Percentiles rank a stretch among this genome's conserved stretches.
Evolutionary conservation across 805 yeast species (phyloP).

Genomic region (Scheffersomyces lignosus): DNA sequence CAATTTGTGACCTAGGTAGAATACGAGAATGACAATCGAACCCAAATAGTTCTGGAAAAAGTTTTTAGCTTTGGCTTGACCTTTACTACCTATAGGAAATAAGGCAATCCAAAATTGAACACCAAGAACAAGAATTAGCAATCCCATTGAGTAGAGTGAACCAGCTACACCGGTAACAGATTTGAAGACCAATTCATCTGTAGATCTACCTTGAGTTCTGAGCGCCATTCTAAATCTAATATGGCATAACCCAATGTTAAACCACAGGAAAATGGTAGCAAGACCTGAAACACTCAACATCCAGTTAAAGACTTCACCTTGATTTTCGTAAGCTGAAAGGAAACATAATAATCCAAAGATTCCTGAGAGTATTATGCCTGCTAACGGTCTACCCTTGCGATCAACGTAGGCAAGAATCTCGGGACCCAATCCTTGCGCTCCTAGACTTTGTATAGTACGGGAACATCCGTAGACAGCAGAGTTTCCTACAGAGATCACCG

Average conservation of each 20-base stretch:
- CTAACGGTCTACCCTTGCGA: constrained; percentile 17
- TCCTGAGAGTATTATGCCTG: constrained; percentile 11
- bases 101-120: constrained; percentile 29
- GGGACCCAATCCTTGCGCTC: constrained; percentile 17
- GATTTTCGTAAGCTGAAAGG: constrained; percentile 13
- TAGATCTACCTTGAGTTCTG: constrained; percentile 21
- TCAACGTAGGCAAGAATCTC: constrained; percentile 13
- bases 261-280: constrained; percentile 38
- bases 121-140: constrained; percentile 20
- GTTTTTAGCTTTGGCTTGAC: constrained; percentile 16
- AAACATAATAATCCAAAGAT: constrained; percentile 16
- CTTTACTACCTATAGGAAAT: constrained; percentile 18
- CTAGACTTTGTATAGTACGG: constrained; percentile 16
- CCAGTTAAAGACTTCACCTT: constrained; percentile 24
- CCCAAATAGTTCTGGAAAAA: constrained; percentile 29
- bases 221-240: constrained; percentile 33
- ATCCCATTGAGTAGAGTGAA: constrained; percentile 23
- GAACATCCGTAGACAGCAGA: constrained; percentile 29
- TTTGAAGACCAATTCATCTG: constrained; percentile 20
- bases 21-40: constrained; percentile 20
- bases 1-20: constrained; percentile 24
- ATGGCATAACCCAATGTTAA: constrained; percentile 32
- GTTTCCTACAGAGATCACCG: constrained; percentile 31
- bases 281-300: constrained; percentile 35
- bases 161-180: constrained; percentile 26